phyloP scores from a whole-genome alignment of 108 stramenopile species.

The Phaeodactylum tricornutum region DNA sequence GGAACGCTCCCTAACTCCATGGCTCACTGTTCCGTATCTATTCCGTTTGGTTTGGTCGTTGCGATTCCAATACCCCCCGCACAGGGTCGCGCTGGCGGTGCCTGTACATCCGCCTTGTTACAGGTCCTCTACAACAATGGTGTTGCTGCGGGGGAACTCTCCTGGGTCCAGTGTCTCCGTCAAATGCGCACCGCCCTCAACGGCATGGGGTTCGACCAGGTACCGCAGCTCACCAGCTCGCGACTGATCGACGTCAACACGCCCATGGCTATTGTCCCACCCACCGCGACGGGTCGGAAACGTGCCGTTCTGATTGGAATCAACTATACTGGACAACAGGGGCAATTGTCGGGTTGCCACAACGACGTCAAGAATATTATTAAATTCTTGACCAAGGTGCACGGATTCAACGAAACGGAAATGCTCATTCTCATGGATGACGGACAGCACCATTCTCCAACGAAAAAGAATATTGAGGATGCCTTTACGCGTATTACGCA shows the following conservation, averaged over 20 bases:
- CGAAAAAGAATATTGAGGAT: conserved; percentile 58
- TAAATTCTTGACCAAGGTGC: conserved; percentile 55
- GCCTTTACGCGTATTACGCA: conserved; percentile 63
- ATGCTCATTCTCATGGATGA: conserved; percentile 91
- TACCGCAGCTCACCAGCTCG: conserved; percentile 72
- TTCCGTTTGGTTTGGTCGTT: too few species aligned
- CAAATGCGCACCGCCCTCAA: conserved; percentile 47
- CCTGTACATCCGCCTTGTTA: conserved; percentile 80
- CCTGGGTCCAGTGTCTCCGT: conserved; percentile 60
- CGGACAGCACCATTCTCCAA: conserved; percentile 51
- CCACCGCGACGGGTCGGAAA: conserved; percentile 21
- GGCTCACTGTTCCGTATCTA: too few species aligned
- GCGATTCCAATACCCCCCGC: too few species aligned
- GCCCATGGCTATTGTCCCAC: conserved; percentile 35
- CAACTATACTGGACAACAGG: conserved; percentile 74
- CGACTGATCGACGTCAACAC: conserved; percentile 56
- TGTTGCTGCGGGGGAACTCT: conserved; percentile 24
- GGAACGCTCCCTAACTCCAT: too few species aligned
- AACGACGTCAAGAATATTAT: conserved; percentile 71
- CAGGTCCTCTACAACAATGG: conserved; percentile 48
- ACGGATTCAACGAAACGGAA: conserved; percentile 72
- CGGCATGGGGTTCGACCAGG: conserved; percentile 48
- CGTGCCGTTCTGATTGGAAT: conserved; percentile 83
- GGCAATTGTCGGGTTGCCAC: conserved; percentile 55
- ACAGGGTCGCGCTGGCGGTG: conserved; percentile 71